phyloP scores from a whole-genome alignment of 768 basidiomycete genomes.

The Boletales sp. region DNA sequence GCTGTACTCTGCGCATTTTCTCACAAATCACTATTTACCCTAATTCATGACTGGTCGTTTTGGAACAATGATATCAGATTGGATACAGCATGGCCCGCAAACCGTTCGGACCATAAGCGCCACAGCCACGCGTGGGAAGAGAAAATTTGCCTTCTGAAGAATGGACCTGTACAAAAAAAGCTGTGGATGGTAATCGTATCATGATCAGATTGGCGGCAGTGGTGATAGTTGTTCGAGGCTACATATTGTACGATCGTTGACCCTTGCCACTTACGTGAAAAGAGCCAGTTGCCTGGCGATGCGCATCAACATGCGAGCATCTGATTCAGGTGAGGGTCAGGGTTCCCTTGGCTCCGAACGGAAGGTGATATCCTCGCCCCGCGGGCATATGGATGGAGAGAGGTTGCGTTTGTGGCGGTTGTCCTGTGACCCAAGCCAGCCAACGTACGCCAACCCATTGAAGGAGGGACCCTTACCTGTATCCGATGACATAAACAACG shows the following conservation, averaged over 20 bases:
- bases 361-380: neutral
- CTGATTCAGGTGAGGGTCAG: slow-evolving; percentile 1
- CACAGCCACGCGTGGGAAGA: slow-evolving; percentile 23
- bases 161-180: slow-evolving; percentile 6
- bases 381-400: neutral
- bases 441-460: neutral
- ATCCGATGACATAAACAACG: too few relatives aligned
- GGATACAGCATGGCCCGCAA: neutral
- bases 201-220: slow-evolving; percentile 10
- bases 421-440: neutral
- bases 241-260: neutral
- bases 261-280: slow-evolving; percentile 15
- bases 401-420: slow-evolving; percentile 1
- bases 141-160: neutral
- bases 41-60: neutral
- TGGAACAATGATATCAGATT: neutral
- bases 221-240: neutral
- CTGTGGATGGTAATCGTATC: slow-evolving; percentile 13
- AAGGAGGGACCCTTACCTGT: too few relatives aligned
- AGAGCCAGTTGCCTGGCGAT: slow-evolving; percentile 22
- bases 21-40: neutral
- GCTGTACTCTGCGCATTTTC: slow-evolving; percentile 19
- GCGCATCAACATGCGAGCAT: slow-evolving; percentile 15
- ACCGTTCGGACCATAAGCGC: neutral
- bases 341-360: neutral